Evolutionary conservation across 139 green algal species (phyloP).

Genomic region (Chlorella ohadii): DNA sequence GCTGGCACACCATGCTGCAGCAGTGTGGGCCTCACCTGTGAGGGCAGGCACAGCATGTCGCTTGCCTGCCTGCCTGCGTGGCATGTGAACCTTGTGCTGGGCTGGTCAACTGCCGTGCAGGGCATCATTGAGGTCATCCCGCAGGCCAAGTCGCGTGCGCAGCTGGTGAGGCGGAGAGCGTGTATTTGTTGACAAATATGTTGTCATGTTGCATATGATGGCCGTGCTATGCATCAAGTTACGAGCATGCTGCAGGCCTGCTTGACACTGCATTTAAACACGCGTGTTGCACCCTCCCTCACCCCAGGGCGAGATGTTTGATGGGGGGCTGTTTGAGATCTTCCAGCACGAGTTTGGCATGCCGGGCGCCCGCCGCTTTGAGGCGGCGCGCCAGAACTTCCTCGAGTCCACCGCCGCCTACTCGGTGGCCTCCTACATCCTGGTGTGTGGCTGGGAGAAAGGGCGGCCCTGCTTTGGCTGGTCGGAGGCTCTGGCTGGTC

Average conservation of each 20-base stretch:
- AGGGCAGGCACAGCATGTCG: too few relatives aligned
- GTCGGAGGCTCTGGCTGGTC: too few relatives aligned
- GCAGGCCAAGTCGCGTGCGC: constrained; percentile 70
- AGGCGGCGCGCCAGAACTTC: constrained; percentile 90
- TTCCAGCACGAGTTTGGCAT: constrained; percentile 91
- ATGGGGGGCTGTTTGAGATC: constrained; percentile 94
- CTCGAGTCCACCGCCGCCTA: constrained; percentile 86
- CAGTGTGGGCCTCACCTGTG: too few relatives aligned
- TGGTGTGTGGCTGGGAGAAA: constrained; percentile 33
- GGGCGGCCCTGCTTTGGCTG: too few relatives aligned
- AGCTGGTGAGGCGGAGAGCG: constrained; percentile 46
- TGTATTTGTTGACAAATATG: too few relatives aligned
- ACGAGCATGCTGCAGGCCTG: too few relatives aligned
- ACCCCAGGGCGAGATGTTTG: constrained; percentile 88
- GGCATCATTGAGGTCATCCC: constrained; percentile 97
- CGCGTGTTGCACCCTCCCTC: not conserved
- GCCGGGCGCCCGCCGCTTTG: constrained; percentile 79
- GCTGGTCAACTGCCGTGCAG: too few relatives aligned
- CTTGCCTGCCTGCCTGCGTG: too few relatives aligned
- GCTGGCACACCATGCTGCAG: too few relatives aligned
- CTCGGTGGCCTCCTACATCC: constrained; percentile 88
- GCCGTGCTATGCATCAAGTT: too few relatives aligned
- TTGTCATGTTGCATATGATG: too few relatives aligned
- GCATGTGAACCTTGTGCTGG: too few relatives aligned
- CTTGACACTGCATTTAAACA: not conserved